phyloP scores from a whole-genome alignment of 2,329 filamentous ascomycete genomes.

The Coniella lustricola region DNA sequence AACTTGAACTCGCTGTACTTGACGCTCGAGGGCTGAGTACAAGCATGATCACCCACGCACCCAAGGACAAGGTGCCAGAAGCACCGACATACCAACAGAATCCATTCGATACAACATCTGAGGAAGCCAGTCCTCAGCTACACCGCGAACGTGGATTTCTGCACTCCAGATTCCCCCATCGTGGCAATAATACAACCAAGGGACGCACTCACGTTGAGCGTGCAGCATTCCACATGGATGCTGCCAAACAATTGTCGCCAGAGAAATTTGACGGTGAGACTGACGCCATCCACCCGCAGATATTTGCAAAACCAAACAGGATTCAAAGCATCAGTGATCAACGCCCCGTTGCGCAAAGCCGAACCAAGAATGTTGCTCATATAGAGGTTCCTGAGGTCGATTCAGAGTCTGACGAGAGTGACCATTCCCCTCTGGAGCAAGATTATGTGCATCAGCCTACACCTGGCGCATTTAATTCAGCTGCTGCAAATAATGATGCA shows the following conservation, averaged over 20 bases:
- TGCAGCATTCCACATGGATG: conserved; percentile 9
- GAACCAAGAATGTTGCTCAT: conserved; percentile 23
- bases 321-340: conserved; percentile 21
- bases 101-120: conserved; percentile 13
- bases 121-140: conserved; percentile 7
- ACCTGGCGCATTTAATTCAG: conserved; percentile 5
- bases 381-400: conserved; percentile 15
- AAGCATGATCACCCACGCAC: conserved; percentile 15
- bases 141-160: conserved; percentile 7
- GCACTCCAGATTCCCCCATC: conserved; percentile 30
- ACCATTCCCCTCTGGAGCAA: conserved; percentile 22
- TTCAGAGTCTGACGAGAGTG: conserved; percentile 23
- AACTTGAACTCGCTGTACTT: background rate
- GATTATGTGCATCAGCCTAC: conserved; percentile 23
- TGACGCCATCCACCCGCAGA: conserved; percentile 8
- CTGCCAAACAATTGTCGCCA: conserved; percentile 16
- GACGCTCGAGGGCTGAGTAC: conserved; percentile 4
- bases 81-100: conserved; percentile 3
- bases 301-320: conserved; percentile 9
- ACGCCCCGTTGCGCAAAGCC: conserved; percentile 20
- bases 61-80: conserved; percentile 4
- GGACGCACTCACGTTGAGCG: conserved; percentile 18
- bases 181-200: conserved; percentile 27
- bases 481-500: conserved; percentile 15
- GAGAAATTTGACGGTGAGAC: conserved; percentile 20